These are phyloP conservation scores for Colletotrichum somersetense DNA, from an alignment of 2,329 filamentous ascomycete genomes.

Conservation along the genomic window DNA sequence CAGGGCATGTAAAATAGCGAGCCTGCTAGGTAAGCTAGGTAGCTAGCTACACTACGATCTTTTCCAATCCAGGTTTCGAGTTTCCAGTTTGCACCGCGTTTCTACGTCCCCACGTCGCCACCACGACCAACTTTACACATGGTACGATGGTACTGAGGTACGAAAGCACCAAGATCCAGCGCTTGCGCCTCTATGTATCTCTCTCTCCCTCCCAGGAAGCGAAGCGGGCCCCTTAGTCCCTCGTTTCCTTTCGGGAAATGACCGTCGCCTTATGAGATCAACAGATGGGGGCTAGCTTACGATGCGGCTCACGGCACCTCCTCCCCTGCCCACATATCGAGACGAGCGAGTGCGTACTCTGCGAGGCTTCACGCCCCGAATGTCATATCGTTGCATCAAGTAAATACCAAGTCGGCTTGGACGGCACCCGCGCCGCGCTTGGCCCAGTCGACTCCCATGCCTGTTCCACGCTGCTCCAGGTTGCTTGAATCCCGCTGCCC, in stretches of 20 bases:
- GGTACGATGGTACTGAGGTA: neutral
- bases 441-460: conserved; percentile 3
- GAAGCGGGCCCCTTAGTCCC: neutral
- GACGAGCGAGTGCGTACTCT: neutral
- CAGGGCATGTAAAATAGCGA: too few relatives aligned
- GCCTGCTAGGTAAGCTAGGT: too few relatives aligned
- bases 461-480: neutral
- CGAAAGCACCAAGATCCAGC: neutral
- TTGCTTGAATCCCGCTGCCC: neutral
- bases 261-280: conserved; percentile 35
- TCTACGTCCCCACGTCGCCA: conserved; percentile 16
- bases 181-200: neutral
- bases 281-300: neutral
- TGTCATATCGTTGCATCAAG: conserved; percentile 1
- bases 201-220: neutral
- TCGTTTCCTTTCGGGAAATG: conserved; percentile 18
- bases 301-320: conserved; percentile 23
- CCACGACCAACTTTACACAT: conserved; percentile 7
- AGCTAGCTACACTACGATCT: too few relatives aligned
- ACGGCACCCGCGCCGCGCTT: conserved; percentile 31
- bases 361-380: neutral
- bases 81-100: neutral
- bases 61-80: too few relatives aligned
- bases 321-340: neutral
- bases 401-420: conserved; percentile 22